Base-by-base conservation (phyloP, 306 rosid genomes). In the Vachellia pachyceras region DNA sequence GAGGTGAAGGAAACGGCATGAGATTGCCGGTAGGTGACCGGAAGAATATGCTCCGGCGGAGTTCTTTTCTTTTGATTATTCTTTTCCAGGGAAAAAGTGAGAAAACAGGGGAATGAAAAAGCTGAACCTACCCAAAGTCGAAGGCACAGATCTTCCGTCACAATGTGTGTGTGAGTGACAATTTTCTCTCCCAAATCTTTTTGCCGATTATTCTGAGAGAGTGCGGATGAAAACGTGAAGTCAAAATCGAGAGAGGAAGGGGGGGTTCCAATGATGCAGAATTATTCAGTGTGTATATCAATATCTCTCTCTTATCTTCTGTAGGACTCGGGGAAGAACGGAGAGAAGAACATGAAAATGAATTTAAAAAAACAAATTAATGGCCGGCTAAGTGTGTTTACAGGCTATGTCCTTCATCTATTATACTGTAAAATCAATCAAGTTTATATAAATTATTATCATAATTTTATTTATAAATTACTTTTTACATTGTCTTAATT, bases 341-440 rank as follows among this genome's bases (percentile, higher is more conserved):
- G 79, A 73, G 65, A 77, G 63, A 50, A 69, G 84, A 82, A 92
- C 90, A 80, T 84, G 88, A 86, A 6, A 52, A 52, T 17, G 58
- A 52, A 52, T n/a, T 6, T 54, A 7, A n/a, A 20, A 54, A 54
- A 54, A 54, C 6, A n/a, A 54, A 54, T 23, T 3, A 18, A 95
- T 91, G 92, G 99, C 88, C 88, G 89, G 96, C 97, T 89, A 93
- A 86, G n/a, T 66, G 6, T 23, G 39, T 25, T 60, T 39, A 18
- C 39, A 25, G 67, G 18, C 39, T 4, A 37, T 23, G 67, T 1
- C 67, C 17, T 23, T 23, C 37, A 22, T 23, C 23, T 4, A 23
- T 60, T 29, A 10, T 10, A 18, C 58, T 29, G 1, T 29, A 29
- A 29, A 29, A 29, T 29, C 33, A 29, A 29, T 0, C 33, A 29